Evolutionary conservation across 805 yeast species (phyloP).

Genomic region (Yamadazyma nakazawae): DNA sequence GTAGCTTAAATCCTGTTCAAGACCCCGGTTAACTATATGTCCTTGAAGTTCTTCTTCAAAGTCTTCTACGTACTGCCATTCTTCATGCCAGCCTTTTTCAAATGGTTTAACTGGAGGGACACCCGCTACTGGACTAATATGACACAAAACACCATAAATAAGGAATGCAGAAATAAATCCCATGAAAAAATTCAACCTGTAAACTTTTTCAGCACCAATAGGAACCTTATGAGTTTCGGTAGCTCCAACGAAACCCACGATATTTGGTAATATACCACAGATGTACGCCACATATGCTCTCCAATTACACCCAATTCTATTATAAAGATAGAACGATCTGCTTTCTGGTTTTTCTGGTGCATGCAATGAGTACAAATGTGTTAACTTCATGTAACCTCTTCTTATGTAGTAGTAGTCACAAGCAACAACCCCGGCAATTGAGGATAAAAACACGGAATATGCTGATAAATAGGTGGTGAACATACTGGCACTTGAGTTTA

Average conservation of each 20-base stretch:
- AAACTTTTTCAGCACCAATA: constrained; percentile 70
- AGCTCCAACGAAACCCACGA: constrained; percentile 85
- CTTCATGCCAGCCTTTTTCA: constrained; percentile 60
- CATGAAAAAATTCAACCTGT: constrained; percentile 69
- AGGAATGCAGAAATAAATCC: constrained; percentile 63
- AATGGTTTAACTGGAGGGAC: constrained; percentile 34
- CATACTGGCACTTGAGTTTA: constrained; percentile 34
- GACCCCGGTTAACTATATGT: constrained; percentile 21
- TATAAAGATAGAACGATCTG: constrained; percentile 54
- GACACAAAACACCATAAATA: constrained; percentile 52
- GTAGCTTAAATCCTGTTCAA: constrained; percentile 12
- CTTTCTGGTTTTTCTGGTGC: constrained; percentile 31
- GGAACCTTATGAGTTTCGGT: constrained; percentile 70
- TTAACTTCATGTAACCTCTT: constrained; percentile 63
- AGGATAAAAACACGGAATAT: constrained; percentile 41
- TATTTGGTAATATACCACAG: constrained; percentile 77
- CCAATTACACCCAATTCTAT: constrained; percentile 70
- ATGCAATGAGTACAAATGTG: constrained; percentile 56
- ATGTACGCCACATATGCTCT: constrained; percentile 79
- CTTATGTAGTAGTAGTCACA: constrained; percentile 54
- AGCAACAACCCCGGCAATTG: constrained; percentile 42
- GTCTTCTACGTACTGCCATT: constrained; percentile 60
- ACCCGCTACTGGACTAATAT: constrained; percentile 50
- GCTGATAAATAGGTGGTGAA: constrained; percentile 44
- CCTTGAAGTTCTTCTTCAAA: constrained; percentile 46